Evolutionary conservation across 1,139 yeast genomes (phyloP).

Genomic region (Kurtzmaniella quercitrusa): DNA sequence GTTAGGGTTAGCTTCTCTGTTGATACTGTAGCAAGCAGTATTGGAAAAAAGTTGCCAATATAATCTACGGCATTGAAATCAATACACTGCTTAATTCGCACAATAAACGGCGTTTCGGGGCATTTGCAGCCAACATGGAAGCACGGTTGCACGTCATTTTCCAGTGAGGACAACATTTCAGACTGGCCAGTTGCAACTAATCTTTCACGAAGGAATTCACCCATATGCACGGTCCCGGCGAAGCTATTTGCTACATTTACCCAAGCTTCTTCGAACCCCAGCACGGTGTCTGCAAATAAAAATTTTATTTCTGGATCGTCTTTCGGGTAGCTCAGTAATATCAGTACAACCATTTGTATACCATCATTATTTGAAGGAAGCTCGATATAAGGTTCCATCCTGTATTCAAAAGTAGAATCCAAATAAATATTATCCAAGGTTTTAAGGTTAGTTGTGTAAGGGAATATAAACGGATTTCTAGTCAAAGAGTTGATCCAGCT

Average conservation of each 20-base stretch:
- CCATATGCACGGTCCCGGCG: conserved; percentile 31
- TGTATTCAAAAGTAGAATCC: conserved; percentile 54
- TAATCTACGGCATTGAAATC: conserved; percentile 36
- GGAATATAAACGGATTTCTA: conserved; percentile 35
- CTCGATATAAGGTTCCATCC: conserved; percentile 47
- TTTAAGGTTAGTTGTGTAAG: conserved; percentile 35
- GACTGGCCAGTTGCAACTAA: conserved; percentile 7
- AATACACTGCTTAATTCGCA: conserved; percentile 36
- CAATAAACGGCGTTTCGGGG: conserved; percentile 13
- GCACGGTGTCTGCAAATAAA: conserved; percentile 35
- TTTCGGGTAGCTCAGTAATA: conserved; percentile 40
- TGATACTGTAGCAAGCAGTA: conserved; percentile 12
- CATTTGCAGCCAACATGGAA: conserved; percentile 30
- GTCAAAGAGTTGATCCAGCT: conserved; percentile 45
- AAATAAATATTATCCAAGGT: conserved; percentile 46
- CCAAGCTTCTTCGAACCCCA: conserved; percentile 61
- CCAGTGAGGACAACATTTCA: neutral
- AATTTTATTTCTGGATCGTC: conserved; percentile 38
- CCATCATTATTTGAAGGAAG: conserved; percentile 44
- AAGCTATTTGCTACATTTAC: conserved; percentile 31
- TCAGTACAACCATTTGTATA: conserved; percentile 25
- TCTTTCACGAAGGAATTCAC: conserved; percentile 18
- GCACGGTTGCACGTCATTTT: neutral
- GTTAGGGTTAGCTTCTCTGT: conserved; percentile 11
- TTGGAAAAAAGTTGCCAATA: conserved; percentile 26